Conservation (phyloP, 192 early-diverging fungal species). For the Pilobolus umbonatus region DNA sequence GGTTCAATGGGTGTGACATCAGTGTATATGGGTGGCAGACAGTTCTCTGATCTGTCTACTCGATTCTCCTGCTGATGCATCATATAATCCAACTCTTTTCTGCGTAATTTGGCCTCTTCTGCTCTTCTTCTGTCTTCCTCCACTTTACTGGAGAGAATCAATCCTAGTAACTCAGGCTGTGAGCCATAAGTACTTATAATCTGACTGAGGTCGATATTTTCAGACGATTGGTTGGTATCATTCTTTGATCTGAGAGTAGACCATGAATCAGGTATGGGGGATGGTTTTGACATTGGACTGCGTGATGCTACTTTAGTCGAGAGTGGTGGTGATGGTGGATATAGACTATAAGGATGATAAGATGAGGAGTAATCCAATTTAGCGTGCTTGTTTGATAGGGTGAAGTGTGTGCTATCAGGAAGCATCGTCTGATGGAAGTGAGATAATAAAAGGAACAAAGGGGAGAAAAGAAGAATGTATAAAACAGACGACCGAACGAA, state of each 20-base stretch:
- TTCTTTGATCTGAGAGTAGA: background rate
- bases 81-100: conserved; percentile 45
- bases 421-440: no score
- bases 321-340: conserved; percentile 13
- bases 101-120: conserved; percentile 51
- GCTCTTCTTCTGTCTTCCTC: conserved; percentile 53
- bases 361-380: no score
- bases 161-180: conserved; percentile 49
- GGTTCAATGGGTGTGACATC: no score
- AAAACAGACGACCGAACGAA: no score
- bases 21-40: no score
- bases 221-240: conserved; percentile 1
- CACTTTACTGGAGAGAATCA: conserved; percentile 52
- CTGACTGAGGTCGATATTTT: conserved; percentile 41
- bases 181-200: conserved; percentile 43
- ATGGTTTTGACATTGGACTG: conserved; percentile 1
- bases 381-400: no score
- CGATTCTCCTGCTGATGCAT: conserved; percentile 36
- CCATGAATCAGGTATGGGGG: background rate
- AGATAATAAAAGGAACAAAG: no score
- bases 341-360: no score
- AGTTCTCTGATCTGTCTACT: no score
- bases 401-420: no score
- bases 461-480: no score
- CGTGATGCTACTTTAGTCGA: conserved; percentile 3